Conservation (phyloP, 192 early-diverging fungal species). For the Mortierella claussenii region DNA sequence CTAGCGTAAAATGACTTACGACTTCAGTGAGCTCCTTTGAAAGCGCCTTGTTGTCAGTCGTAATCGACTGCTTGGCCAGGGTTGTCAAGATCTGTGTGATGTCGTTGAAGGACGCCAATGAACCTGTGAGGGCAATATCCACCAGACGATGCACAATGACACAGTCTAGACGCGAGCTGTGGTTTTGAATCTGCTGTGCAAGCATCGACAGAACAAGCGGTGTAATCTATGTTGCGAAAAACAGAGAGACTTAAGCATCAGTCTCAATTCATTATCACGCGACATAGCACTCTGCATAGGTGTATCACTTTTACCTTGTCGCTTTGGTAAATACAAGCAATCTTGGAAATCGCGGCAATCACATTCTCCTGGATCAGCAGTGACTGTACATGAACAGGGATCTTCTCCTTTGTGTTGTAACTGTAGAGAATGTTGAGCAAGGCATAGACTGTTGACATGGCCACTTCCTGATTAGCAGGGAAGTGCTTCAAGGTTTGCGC, state of each 20-base stretch:
- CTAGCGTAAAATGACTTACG: constrained; percentile 42
- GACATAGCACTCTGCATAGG: too few relatives aligned
- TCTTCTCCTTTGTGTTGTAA: constrained; percentile 24
- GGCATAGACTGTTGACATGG: constrained; percentile 30
- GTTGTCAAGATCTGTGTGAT: constrained; percentile 60
- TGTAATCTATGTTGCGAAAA: too few relatives aligned
- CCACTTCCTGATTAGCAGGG: constrained; percentile 7
- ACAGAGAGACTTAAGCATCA: too few relatives aligned
- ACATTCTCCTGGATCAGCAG: constrained; percentile 57
- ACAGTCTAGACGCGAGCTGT: constrained; percentile 55
- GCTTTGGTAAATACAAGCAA: constrained; percentile 60
- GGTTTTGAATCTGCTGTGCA: constrained; percentile 65
- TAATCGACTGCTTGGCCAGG: constrained; percentile 55
- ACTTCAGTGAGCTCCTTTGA: constrained; percentile 30
- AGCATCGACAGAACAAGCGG: constrained; percentile 72
- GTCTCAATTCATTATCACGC: too few relatives aligned
- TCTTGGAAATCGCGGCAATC: constrained; percentile 60
- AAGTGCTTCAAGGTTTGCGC: constrained; percentile 60
- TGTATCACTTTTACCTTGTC: constrained; percentile 63
- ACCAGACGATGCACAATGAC: constrained; percentile 66
- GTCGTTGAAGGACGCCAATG: constrained; percentile 64
- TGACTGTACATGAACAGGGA: constrained; percentile 11
- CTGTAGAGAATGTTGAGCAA: constrained; percentile 26
- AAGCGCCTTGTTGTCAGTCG: constrained; percentile 53
- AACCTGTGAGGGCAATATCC: constrained; percentile 68